These are phyloP conservation scores for Alternaria brassicicola DNA, from an alignment of 2,329 filamentous ascomycete species.

Conservation along the genomic window DNA sequence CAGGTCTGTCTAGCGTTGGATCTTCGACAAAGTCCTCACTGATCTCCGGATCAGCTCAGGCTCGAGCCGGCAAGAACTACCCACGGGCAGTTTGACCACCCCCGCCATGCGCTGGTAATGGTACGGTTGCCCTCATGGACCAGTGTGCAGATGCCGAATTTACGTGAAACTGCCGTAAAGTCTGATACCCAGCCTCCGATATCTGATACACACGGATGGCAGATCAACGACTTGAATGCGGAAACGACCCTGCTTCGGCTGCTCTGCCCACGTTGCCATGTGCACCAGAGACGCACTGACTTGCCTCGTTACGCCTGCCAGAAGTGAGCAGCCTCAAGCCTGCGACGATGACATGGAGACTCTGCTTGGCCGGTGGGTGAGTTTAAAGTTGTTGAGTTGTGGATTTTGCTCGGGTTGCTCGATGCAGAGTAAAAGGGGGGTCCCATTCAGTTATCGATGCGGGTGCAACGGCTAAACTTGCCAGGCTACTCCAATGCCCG, in stretches of 20 bases:
- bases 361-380: not conserved
- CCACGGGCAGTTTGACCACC: constrained; percentile 23
- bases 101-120: constrained; percentile 16
- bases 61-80: constrained; percentile 15
- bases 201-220: constrained; percentile 45
- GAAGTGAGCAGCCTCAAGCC: not conserved
- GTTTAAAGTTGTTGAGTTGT: constrained; percentile 4
- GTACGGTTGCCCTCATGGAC: constrained; percentile 17
- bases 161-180: constrained; percentile 44
- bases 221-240: constrained; percentile 28
- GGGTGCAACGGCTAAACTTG: constrained; percentile 32
- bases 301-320: constrained; percentile 10
- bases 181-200: constrained; percentile 39
- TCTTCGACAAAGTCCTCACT: constrained; percentile 1
- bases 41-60: constrained; percentile 14
- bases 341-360: not conserved
- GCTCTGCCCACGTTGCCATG: not conserved
- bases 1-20: constrained; percentile 12
- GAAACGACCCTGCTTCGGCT: constrained; percentile 6
- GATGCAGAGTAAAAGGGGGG: constrained; percentile 7
- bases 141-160: constrained; percentile 33
- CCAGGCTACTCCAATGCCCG: constrained; percentile 15
- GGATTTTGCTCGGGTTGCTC: not conserved
- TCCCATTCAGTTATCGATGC: not conserved
- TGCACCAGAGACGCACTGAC: not conserved